phyloP scores from a whole-genome alignment of 805 yeast species.

The Lipomyces sp. region DNA sequence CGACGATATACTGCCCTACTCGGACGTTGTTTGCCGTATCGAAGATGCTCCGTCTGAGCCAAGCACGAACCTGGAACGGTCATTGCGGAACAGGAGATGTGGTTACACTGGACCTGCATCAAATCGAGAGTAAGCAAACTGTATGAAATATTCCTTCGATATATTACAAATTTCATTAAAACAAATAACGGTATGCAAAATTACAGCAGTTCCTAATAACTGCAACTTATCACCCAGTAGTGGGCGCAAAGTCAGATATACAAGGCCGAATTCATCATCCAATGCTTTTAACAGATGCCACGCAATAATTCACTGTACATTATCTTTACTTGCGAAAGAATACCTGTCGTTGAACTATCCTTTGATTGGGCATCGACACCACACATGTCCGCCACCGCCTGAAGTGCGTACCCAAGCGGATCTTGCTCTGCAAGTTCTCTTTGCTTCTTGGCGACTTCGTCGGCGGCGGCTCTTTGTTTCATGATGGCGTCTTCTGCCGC shows the following conservation, averaged over 20 bases:
- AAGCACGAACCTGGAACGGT: no score
- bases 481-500: conserved; percentile 16
- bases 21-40: no score
- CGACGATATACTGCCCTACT: no score
- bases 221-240: no score
- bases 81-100: no score
- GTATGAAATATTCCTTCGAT: no score
- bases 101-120: no score
- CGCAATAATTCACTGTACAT: background rate
- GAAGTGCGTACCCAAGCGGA: conserved; percentile 33
- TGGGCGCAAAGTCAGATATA: background rate
- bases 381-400: conserved; percentile 29
- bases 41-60: no score
- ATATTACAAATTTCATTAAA: no score
- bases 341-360: conserved; percentile 9
- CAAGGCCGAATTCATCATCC: background rate
- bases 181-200: no score
- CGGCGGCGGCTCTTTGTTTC: conserved; percentile 20
- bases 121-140: no score
- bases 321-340: background rate
- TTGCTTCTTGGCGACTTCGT: conserved; percentile 25
- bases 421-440: conserved; percentile 31
- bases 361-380: conserved; percentile 23
- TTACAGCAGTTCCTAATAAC: no score
- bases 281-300: background rate